Evolutionary conservation across 2,329 filamentous ascomycete species (phyloP), one percentile per base, ranked within the genome.

Genomic region (Neonectria punicea): DNA sequence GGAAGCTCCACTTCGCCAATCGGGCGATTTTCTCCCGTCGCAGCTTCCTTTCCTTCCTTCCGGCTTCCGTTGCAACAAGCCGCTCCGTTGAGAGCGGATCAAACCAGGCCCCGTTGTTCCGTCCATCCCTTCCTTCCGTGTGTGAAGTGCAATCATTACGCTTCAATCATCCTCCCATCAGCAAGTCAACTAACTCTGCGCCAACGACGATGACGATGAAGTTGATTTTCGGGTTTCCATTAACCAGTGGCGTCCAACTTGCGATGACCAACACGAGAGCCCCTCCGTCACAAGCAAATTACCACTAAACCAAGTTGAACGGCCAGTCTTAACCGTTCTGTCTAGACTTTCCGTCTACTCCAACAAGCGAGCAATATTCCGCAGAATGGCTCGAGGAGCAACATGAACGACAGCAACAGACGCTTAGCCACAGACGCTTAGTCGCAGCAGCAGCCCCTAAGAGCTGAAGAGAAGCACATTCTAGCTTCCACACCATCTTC

Each of bases 1-100:
- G 58, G 58, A 58, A 55, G 41, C 25, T 57, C 56, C 54, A 28
- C 50, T 61, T 53, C 63, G 56, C 70, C 66, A 72, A 72, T 72
- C 63, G 51, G 61, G 58, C 53, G 46, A 50, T 59, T 58, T 47
- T 58, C 61, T 55, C 58, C 62, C 25, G 5, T 58, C 44, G 62
- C 56, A 9, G 44, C 53, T 64, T 63, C 65, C 66, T 53, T 51
- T 56, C 68, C 63, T 60, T 63, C 61, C 54, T 70, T 58, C 70
- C 68, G 61, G 54, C 55, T 36, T 65, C 55, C 59, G 39, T 47
- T 49, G 51, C 58, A 44, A 32, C 25, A 25, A 55, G 16, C 46
- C 47, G 53, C n/a, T 50, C 47, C 41, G 39, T 39, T 43, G 47
- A 22, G 30, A 16, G 41, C 59, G 59, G 53, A 62, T 62, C 59